Conservation (phyloP, 2,329 filamentous ascomycete genomes). For the Mycosphaerella sp. region DNA sequence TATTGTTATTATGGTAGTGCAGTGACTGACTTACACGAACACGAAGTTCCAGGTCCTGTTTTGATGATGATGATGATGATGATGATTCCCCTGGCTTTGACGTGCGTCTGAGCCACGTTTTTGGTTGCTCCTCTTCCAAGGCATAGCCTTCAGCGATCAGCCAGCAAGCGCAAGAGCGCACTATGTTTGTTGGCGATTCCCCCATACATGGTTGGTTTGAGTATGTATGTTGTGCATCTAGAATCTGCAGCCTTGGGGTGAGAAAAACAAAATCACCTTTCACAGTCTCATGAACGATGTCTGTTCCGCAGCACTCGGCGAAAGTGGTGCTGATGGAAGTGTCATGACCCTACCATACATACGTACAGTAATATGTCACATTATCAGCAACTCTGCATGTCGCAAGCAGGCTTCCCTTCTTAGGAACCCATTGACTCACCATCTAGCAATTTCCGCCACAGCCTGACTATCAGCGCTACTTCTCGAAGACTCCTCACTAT, state of each 20-base stretch:
- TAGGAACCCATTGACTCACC: conserved; percentile 1
- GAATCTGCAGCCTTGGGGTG: neutral
- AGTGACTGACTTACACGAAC: too few species aligned
- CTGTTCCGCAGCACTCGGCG: conserved; percentile 4
- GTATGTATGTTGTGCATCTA: neutral
- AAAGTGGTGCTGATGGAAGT: conserved; percentile 5
- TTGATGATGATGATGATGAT: too few species aligned
- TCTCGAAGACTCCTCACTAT: conserved; percentile 8
- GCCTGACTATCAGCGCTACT: conserved; percentile 14
- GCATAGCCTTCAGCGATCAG: too few species aligned
- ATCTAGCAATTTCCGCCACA: conserved; percentile 13
- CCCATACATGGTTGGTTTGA: neutral
- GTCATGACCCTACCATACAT: conserved; percentile 10
- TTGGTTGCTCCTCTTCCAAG: too few species aligned
- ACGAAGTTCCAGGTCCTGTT: too few species aligned
- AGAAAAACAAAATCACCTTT: neutral
- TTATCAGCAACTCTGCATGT: neutral
- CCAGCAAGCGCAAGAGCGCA: too few species aligned
- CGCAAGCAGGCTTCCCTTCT: neutral
- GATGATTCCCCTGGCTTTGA: too few species aligned
- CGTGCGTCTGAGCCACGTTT: too few species aligned
- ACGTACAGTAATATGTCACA: too few species aligned
- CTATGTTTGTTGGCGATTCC: too few species aligned
- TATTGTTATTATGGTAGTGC: too few species aligned
- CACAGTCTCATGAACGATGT: conserved; percentile 6